Evolutionary conservation across 2,329 filamentous ascomycete genomes (phyloP).

Genomic region (Curvularia hawaiiensis): DNA sequence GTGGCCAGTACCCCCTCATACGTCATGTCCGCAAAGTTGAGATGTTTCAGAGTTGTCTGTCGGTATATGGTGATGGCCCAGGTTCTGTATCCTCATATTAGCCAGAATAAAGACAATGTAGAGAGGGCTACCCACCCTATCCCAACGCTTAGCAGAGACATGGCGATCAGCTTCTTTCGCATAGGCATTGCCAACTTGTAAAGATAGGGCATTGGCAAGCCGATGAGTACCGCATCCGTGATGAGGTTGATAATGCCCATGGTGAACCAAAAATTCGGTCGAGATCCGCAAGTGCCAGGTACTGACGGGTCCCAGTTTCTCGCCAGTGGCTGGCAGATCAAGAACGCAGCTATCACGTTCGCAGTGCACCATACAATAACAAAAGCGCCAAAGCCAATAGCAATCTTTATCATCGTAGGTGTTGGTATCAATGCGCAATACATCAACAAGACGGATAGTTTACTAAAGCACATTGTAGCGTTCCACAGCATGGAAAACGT

Average conservation of each 20-base stretch:
- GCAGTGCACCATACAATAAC: slow-evolving; percentile 21
- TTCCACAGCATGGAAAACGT: slow-evolving; percentile 29
- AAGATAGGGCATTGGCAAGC: slow-evolving; percentile 28
- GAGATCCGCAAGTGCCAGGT: slow-evolving; percentile 25
- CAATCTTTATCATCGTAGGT: slow-evolving; percentile 17
- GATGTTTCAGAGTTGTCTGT: slow-evolving; percentile 16
- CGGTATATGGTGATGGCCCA: slow-evolving; percentile 34
- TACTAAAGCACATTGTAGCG: slow-evolving; percentile 25
- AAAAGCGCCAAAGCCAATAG: slow-evolving; percentile 9
- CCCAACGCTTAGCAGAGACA: slow-evolving; percentile 26
- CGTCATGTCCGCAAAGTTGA: slow-evolving; percentile 28
- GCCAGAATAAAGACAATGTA: neutral
- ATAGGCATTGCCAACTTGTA: slow-evolving; percentile 17
- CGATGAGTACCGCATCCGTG: slow-evolving; percentile 23
- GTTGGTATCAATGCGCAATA: slow-evolving; percentile 24
- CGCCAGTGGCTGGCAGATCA: slow-evolving; percentile 26
- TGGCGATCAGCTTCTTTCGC: slow-evolving; percentile 23
- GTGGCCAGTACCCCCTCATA: slow-evolving; percentile 26
- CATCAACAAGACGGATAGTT: slow-evolving; percentile 28
- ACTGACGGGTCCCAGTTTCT: slow-evolving; percentile 25
- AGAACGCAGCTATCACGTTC: slow-evolving; percentile 20
- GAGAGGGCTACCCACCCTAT: slow-evolving; percentile 18
- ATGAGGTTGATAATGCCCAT: slow-evolving; percentile 25
- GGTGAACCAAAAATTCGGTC: slow-evolving; percentile 22
- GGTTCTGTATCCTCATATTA: slow-evolving; percentile 15